Conservation (phyloP, 345 rosid genomes). For the Mercurialis annua region DNA sequence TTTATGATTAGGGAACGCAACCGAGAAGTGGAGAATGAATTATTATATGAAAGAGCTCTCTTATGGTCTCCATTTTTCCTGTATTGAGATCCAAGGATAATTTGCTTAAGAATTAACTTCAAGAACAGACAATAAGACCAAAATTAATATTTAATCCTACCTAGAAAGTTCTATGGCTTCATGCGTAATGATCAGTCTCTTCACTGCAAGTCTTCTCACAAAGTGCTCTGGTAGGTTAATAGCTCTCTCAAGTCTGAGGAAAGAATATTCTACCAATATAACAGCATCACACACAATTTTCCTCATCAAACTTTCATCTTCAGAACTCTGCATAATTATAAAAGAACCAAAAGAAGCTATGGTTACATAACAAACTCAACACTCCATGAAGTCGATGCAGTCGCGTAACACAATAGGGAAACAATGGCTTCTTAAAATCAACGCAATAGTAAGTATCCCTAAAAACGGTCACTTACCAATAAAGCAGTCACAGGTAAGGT, state of each 20-base stretch:
- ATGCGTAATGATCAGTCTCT: conserved; percentile 43
- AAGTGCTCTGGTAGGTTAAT: conserved; percentile 25
- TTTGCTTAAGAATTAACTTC: conserved; percentile 2
- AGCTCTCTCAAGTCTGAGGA: conserved; percentile 31
- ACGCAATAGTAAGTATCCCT: not conserved
- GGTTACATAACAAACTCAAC: not conserved
- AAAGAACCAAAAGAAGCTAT: not conserved
- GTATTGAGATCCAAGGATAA: conserved; percentile 1
- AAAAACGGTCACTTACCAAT: conserved; percentile 39
- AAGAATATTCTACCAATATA: conserved; percentile 50
- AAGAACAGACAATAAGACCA: not conserved
- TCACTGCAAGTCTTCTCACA: conserved; percentile 37
- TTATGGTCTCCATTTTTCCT: conserved; percentile 46
- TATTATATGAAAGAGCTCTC: conserved; percentile 36
- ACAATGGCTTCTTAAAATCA: not conserved
- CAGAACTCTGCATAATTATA: conserved; percentile 39
- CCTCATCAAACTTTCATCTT: conserved; percentile 37
- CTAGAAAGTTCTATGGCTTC: conserved; percentile 51
- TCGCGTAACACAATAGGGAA: too few species aligned
- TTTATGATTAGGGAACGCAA: conserved; percentile 36
- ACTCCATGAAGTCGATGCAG: not conserved
- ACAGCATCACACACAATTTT: conserved; percentile 44
- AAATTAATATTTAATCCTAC: conserved; percentile 25
- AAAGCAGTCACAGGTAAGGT: conserved; percentile 38
- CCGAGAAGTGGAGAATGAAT: conserved; percentile 40